Evolutionary conservation across 768 basidiomycete genomes (phyloP), one percentile per base, ranked within the genome.

Genomic region (Coprinopsis marcescibilis): DNA sequence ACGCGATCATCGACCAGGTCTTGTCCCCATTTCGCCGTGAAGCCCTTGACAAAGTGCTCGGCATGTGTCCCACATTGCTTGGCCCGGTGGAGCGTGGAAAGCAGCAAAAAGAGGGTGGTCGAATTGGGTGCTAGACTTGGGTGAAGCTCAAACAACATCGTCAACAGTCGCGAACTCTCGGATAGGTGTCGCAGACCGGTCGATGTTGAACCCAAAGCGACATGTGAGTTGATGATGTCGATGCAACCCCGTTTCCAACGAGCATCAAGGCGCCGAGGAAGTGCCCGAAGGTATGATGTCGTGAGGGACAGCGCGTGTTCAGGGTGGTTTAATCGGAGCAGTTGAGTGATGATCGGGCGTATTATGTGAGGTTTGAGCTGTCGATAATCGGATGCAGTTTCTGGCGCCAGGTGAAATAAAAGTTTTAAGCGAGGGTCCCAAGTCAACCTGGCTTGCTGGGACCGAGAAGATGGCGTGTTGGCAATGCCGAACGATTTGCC

Each of bases 51-150:
- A 24, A 75, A 60, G 27, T 65, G 65, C 54, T 66, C 62, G 12
- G 81, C 83, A 15, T 76, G 60, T 12, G 73, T 76, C 20, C 78
- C 85, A 53, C 81, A 73, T n/a, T 63, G 68, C 47, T 68, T 71
- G 26, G 70, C 72, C 39, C 61, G 55, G 34, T 64, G 64, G 43
- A 89, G 66, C 36, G 75, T 67, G 23, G 71, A 65, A 23, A 89
- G 70, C 33, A 87, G 63, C 35, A 82, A 64, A 55, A 72, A 76
- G 15, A 88, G 57, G 3, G 85, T 85, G 15, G 67, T 70, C 19
- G 82, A 65, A 33, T 73, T 78, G 14, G 87, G 85, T 21, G 58
- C 66, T 19, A 89, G 58, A 35, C 62, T 61, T 13, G 70, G 68
- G 56, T 82, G 75, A 38, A 71, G 51, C 24, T 55, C 58, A 36